These are phyloP conservation scores for Clavaria fumosa DNA, from an alignment of 768 basidiomycete genomes.

Conservation along the genomic window DNA sequence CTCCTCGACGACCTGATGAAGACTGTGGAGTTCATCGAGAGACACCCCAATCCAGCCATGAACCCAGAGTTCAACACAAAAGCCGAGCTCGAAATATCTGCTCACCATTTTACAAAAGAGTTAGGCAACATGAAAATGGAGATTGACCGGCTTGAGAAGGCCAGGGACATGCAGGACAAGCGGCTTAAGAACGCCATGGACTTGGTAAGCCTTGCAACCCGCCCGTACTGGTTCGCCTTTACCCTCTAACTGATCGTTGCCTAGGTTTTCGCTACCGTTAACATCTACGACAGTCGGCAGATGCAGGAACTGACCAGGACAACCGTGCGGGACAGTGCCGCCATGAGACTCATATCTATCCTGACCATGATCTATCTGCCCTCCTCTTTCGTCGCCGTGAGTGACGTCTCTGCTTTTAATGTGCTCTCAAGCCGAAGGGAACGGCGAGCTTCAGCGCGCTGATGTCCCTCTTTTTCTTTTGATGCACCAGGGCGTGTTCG, in stretches of 20 bases:
- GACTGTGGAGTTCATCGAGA: slow-evolving; percentile 31
- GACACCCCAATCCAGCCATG: slow-evolving; percentile 35
- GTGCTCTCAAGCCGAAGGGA: neutral
- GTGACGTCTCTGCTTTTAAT: slow-evolving; percentile 8
- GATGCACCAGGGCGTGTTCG: slow-evolving; percentile 25
- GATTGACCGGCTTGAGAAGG: slow-evolving; percentile 31
- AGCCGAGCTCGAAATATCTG: slow-evolving; percentile 19
- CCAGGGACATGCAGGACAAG: slow-evolving; percentile 26
- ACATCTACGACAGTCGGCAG: slow-evolving; percentile 30
- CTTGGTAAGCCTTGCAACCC: slow-evolving; percentile 19
- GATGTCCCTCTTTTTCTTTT: neutral
- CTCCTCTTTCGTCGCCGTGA: slow-evolving; percentile 31
- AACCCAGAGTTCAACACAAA: slow-evolving; percentile 10
- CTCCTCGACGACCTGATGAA: slow-evolving; percentile 40
- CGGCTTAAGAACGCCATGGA: slow-evolving; percentile 37
- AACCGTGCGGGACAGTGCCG: slow-evolving; percentile 25
- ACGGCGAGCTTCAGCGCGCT: neutral
- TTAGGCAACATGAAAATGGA: slow-evolving; percentile 32
- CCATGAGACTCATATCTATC: slow-evolving; percentile 40
- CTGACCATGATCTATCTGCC: slow-evolving; percentile 50
- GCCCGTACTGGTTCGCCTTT: neutral
- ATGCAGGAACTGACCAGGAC: slow-evolving; percentile 28
- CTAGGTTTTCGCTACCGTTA: slow-evolving; percentile 33
- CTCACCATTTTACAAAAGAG: no score
- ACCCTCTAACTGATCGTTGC: neutral